Percentiles rank a stretch among this genome's conserved stretches.
These are phyloP conservation scores for Tricholoma saponaceum DNA, from an alignment of 768 basidiomycete genomes.

Conservation along the genomic window DNA sequence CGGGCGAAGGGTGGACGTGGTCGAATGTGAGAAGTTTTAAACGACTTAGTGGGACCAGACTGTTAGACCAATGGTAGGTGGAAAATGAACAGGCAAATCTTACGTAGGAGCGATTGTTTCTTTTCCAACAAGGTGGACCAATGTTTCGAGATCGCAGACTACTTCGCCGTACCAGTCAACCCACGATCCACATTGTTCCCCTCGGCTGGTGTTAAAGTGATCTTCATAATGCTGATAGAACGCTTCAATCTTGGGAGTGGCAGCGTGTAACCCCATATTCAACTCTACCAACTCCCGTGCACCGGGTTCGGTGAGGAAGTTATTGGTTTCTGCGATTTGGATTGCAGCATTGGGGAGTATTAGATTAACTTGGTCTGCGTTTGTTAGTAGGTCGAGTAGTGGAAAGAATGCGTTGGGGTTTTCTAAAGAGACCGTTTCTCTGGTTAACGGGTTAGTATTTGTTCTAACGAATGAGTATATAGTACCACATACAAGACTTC, in stretches of 20 bases:
- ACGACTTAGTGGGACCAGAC: conserved; percentile 27
- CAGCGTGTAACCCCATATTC: conserved; percentile 72
- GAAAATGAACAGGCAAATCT: too few relatives aligned
- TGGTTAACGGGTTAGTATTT: conserved; percentile 25
- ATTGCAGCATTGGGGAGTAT: conserved; percentile 50
- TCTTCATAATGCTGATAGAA: conserved; percentile 70
- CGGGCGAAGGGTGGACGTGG: conserved; percentile 58
- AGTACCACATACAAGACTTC: conserved; percentile 56
- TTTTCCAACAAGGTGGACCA: conserved; percentile 48
- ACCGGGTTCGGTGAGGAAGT: conserved; percentile 46
- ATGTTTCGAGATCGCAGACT: conserved; percentile 62
- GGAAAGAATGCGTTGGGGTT: conserved; percentile 73
- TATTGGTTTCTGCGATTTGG: conserved; percentile 42
- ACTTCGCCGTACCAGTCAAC: conserved; percentile 80
- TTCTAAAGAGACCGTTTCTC: conserved; percentile 79
- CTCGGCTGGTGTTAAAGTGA: conserved; percentile 25
- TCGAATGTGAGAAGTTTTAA: conserved; percentile 71
- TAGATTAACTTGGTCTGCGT: conserved; percentile 37
- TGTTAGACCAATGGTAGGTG: not conserved
- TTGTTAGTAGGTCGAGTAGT: conserved; percentile 60
- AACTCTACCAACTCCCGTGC: conserved; percentile 58
- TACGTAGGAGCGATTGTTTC: conserved; percentile 42
- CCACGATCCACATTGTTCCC: conserved; percentile 61
- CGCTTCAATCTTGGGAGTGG: conserved; percentile 79
- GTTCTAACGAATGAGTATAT: not conserved